phyloP scores from a whole-genome alignment of 192 early-diverging fungal species.

The Dimargaris cristalligena region DNA sequence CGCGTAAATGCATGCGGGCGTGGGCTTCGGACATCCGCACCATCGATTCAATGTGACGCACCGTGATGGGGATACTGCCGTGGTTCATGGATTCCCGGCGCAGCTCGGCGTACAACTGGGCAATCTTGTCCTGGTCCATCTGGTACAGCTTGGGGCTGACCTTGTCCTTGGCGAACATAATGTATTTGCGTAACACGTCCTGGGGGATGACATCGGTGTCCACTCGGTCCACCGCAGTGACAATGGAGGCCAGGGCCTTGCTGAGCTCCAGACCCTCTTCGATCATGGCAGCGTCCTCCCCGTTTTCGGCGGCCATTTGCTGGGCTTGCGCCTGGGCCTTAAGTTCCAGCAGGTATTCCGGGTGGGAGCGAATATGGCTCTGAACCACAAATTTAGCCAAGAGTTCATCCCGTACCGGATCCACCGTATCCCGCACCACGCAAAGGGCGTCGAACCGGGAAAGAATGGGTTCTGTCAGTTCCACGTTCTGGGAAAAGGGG shows the following conservation, averaged over 20 bases:
- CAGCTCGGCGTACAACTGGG: constrained; percentile 79
- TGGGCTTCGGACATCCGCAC: constrained; percentile 73
- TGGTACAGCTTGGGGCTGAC: constrained; percentile 63
- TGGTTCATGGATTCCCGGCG: constrained; percentile 68
- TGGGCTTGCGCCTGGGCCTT: constrained; percentile 21
- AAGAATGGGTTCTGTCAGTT: constrained; percentile 95
- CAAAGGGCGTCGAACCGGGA: constrained; percentile 96
- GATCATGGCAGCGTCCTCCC: constrained; percentile 35
- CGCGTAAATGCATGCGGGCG: constrained; percentile 90
- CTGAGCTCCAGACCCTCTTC: not conserved
- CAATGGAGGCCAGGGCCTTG: not conserved
- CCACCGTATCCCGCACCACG: constrained; percentile 85
- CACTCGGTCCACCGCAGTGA: constrained; percentile 6
- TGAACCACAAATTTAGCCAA: constrained; percentile 87
- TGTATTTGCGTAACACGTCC: constrained; percentile 69
- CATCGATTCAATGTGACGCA: constrained; percentile 77
- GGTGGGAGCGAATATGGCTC: constrained; percentile 85
- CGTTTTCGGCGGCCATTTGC: constrained; percentile 26
- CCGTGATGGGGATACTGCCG: constrained; percentile 71
- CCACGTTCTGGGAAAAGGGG: constrained; percentile 91
- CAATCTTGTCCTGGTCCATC: constrained; percentile 76
- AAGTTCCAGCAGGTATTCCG: constrained; percentile 24
- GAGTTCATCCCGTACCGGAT: constrained; percentile 77
- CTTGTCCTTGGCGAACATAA: constrained; percentile 68
- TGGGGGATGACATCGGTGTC: constrained; percentile 45